These are phyloP conservation scores for Tubosaeta sp. DNA, from an alignment of 768 basidiomycete species.

Conservation along the genomic window DNA sequence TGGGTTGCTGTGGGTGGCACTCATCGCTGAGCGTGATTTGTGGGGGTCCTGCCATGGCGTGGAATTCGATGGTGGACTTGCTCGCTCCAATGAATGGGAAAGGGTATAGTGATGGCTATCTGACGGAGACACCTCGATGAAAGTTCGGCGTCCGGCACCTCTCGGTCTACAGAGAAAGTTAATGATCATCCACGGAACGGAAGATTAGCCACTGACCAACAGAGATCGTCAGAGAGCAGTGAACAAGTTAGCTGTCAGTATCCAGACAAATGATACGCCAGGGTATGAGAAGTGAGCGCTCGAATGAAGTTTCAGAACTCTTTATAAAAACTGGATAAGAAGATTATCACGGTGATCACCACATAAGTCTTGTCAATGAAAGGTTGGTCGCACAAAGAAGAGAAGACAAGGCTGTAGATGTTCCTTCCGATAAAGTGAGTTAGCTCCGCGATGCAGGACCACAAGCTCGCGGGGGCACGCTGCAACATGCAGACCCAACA, in stretches of 20 bases:
- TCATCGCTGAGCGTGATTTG: neutral
- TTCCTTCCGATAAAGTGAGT: neutral
- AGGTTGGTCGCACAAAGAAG: slow-evolving; percentile 14
- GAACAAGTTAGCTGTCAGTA: slow-evolving; percentile 5
- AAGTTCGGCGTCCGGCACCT: neutral
- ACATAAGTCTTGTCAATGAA: slow-evolving; percentile 18
- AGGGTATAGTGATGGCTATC: neutral
- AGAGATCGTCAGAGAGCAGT: slow-evolving; percentile 3
- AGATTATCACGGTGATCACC: neutral
- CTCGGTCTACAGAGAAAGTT: neutral
- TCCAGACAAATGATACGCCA: slow-evolving; percentile 9
- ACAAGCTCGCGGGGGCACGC: slow-evolving; percentile 19
- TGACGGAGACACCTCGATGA: neutral
- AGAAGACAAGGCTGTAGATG: slow-evolving; percentile 12
- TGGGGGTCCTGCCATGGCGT: slow-evolving; percentile 7
- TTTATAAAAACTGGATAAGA: too few species aligned
- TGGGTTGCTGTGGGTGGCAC: slow-evolving; percentile 4
- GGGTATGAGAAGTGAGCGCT: neutral
- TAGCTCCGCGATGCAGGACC: slow-evolving; percentile 19
- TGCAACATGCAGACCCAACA: slow-evolving; percentile 8
- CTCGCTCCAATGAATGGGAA: neutral
- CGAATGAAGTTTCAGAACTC: neutral
- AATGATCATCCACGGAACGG: neutral
- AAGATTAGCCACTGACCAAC: slow-evolving; percentile 5
- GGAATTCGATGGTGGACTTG: neutral